A percentile compares a stretch with the other conserved stretches of the same genome.
These are phyloP conservation scores for Suillus placidus DNA, from an alignment of 768 basidiomycete genomes.

Conservation along the genomic window DNA sequence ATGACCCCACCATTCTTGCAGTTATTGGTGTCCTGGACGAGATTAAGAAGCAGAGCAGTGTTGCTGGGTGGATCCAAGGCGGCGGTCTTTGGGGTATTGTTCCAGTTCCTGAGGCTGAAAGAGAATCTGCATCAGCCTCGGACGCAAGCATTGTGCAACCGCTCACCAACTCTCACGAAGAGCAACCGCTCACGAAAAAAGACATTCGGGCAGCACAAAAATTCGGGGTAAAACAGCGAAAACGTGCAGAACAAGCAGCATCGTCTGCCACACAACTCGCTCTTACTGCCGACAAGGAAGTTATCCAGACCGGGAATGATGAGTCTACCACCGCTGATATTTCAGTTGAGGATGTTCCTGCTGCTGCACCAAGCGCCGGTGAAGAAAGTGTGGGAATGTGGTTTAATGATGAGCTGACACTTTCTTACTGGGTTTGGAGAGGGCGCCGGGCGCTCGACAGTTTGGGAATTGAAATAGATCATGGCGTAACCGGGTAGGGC, in stretches of 20 bases:
- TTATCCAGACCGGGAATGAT: conserved; percentile 19
- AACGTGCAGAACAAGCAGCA: neutral
- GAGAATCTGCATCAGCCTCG: conserved; percentile 6
- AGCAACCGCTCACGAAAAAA: neutral
- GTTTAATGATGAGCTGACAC: conserved; percentile 50
- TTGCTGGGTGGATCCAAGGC: conserved; percentile 65
- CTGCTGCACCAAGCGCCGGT: conserved; percentile 10
- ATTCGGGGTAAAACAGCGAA: neutral
- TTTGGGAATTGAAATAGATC: conserved; percentile 48
- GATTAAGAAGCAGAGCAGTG: conserved; percentile 59
- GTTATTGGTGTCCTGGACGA: conserved; percentile 68
- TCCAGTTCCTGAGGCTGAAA: neutral
- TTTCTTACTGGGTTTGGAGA: conserved; percentile 53
- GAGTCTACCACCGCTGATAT: conserved; percentile 17
- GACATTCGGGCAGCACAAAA: neutral
- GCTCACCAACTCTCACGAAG: neutral
- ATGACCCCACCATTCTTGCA: conserved; percentile 60
- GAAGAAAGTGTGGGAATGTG: conserved; percentile 39
- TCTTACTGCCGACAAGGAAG: neutral
- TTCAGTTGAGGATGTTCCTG: neutral
- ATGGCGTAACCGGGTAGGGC: conserved; percentile 43
- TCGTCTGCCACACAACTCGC: neutral
- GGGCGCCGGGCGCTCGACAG: conserved; percentile 53
- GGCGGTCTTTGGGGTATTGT: conserved; percentile 49
- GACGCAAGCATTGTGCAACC: neutral